phyloP scores from a whole-genome alignment of 805 yeast species.

The Kurtzmaniella fragi region DNA sequence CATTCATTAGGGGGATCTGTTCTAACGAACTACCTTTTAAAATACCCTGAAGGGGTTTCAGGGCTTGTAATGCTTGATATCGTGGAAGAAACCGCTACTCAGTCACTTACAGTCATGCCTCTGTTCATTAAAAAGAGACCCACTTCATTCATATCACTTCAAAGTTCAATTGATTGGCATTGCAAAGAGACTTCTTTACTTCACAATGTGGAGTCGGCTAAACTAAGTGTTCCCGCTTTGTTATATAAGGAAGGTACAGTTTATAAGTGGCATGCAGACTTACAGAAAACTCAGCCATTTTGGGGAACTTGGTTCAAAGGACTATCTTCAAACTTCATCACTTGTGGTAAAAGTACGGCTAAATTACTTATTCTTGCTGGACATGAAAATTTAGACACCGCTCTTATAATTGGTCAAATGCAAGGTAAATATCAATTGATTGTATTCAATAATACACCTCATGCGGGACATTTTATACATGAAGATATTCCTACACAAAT shows the following conservation, averaged over 20 bases:
- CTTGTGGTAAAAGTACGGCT: conserved; percentile 33
- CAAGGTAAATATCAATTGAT: conserved; percentile 92
- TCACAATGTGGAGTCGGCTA: conserved; percentile 57
- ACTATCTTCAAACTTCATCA: conserved; percentile 49
- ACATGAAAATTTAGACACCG: conserved; percentile 81
- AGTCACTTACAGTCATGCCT: conserved; percentile 63
- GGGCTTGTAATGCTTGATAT: conserved; percentile 86
- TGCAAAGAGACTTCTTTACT: conserved; percentile 46
- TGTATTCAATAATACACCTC: conserved; percentile 53
- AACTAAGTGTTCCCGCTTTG: conserved; percentile 72
- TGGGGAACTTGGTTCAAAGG: conserved; percentile 85
- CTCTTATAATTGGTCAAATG: conserved; percentile 93
- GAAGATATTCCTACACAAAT: conserved; percentile 79
- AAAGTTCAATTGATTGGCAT: conserved; percentile 81
- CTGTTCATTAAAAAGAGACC: conserved; percentile 67
- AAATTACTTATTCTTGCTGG: conserved; percentile 81
- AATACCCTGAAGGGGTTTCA: conserved; percentile 6
- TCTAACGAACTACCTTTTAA: conserved; percentile 47
- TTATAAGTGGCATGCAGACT: conserved; percentile 60
- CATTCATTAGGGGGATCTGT: conserved; percentile 94
- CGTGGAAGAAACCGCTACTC: conserved; percentile 87
- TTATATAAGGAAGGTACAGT: conserved; percentile 22
- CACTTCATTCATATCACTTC: conserved; percentile 41
- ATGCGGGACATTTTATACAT: conserved; percentile 88
- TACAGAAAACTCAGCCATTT: conserved; percentile 53